phyloP scores from a whole-genome alignment of 768 basidiomycete genomes.

The Boletus coccyginus region DNA sequence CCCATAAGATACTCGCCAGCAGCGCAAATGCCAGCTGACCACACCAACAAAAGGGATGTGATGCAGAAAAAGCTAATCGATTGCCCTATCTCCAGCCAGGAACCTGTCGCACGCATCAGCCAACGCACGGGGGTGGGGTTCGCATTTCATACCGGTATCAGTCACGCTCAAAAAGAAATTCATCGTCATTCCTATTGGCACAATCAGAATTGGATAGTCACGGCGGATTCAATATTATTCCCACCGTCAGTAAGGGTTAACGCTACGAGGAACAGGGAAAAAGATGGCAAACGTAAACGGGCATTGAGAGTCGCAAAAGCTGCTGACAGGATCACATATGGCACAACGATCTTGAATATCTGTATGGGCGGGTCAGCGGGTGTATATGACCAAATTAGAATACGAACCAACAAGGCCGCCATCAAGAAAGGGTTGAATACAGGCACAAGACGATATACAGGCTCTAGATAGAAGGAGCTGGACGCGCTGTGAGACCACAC shows the following conservation, averaged over 20 bases:
- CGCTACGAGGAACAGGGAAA: constrained; percentile 77
- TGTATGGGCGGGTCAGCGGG: constrained; percentile 25
- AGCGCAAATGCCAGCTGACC: constrained; percentile 75
- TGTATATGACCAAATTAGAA: neutral
- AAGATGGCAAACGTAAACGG: constrained; percentile 66
- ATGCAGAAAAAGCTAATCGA: constrained; percentile 88
- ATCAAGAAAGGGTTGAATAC: constrained; percentile 85
- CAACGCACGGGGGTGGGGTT: neutral
- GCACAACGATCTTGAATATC: constrained; percentile 81
- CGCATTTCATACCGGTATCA: constrained; percentile 56
- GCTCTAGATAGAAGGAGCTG: constrained; percentile 83
- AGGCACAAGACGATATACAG: constrained; percentile 83
- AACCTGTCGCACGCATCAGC: constrained; percentile 42
- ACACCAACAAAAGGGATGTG: constrained; percentile 72
- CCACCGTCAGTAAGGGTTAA: constrained; percentile 46
- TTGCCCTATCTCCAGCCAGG: constrained; percentile 88
- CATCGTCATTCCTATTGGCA: constrained; percentile 66
- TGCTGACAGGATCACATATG: constrained; percentile 74
- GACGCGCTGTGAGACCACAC: neutral
- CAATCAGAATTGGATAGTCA: constrained; percentile 2
- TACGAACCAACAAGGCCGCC: constrained; percentile 62
- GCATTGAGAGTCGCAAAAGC: constrained; percentile 68
- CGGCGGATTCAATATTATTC: neutral
- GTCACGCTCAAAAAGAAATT: constrained; percentile 82
- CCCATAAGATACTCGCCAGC: constrained; percentile 71